A percentile compares a stretch with the other conserved stretches of the same genome.
Conservation (phyloP, 1,284 basidiomycete species). For the Fomes fomentarius region DNA sequence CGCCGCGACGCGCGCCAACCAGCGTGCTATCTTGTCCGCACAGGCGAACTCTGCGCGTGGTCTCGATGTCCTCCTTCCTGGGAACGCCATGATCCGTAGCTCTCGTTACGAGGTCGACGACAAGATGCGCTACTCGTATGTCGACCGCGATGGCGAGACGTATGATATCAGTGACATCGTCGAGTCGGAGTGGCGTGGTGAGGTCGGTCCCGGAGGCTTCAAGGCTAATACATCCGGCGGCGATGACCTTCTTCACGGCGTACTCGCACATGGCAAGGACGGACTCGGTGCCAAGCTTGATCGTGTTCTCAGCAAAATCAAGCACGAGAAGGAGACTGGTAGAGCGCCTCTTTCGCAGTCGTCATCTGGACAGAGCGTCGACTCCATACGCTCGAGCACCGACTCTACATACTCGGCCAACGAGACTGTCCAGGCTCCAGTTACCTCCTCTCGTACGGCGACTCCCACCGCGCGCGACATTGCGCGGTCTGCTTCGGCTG, state of each 20-base stretch:
- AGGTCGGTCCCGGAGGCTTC: conserved; percentile 33
- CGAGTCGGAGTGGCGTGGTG: conserved; percentile 79
- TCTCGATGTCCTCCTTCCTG: conserved; percentile 84
- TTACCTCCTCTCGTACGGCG: conserved; percentile 26
- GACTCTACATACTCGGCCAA: conserved; percentile 64
- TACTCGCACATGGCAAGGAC: conserved; percentile 57
- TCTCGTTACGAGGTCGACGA: conserved; percentile 72
- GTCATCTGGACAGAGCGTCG: conserved; percentile 25
- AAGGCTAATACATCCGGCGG: conserved; percentile 40
- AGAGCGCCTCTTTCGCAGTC: conserved; percentile 25
- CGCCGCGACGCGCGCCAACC: conserved; percentile 81
- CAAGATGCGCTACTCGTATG: conserved; percentile 88
- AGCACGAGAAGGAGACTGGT: conserved; percentile 45
- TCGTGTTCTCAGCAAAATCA: conserved; percentile 78
- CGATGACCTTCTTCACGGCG: conserved; percentile 67
- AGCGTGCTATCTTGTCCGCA: conserved; percentile 83
- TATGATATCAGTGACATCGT: conserved; percentile 93
- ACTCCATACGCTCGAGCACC: conserved; percentile 44
- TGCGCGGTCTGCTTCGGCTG: conserved; percentile 20
- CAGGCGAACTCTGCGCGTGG: conserved; percentile 85
- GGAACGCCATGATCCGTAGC: conserved; percentile 85
- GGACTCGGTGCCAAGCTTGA: conserved; percentile 76
- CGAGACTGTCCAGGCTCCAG: conserved; percentile 31
- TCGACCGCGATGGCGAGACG: conserved; percentile 84
- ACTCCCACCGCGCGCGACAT: conserved; percentile 31